Base-by-base conservation (phyloP, 805 yeast species). In the Myxozyma kluyveri region DNA sequence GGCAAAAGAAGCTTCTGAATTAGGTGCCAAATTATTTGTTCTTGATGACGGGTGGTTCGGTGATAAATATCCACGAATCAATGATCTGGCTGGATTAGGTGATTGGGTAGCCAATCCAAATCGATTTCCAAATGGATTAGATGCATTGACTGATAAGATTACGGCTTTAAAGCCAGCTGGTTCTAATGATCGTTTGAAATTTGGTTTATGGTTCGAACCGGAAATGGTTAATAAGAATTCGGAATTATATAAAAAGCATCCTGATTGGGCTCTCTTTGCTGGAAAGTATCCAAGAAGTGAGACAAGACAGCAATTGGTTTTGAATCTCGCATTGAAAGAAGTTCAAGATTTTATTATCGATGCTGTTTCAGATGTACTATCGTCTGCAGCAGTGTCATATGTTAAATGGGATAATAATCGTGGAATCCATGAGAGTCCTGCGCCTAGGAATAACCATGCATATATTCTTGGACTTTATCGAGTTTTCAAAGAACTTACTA, bases 41-140 rank as follows among this genome's bases (percentile, higher is more conserved):
- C 4, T 41, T 32, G 45, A 41, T 22, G 45, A 41, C 29, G 45
- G 45, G 19, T 41, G 45, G 45, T 41, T 41, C 17, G 45, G 45
- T 7, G 35, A 22, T 35, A 27, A 41, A 24, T 23, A 41, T 27
- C 45, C 45, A 7, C 45, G 45, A 9, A 24, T 41, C 12, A 22
- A 21, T 21, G 41, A 21, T 21, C 4, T 4, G 4, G 45, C 45
- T 14, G 45, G 45, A 18, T 19, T 41, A 5, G 45, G 45, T 4
- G 45, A 41, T 19, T 41, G 45, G 45, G 35, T 7, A 4, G 42
- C n/a, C 10, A 23, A 41, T 41, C 45, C 19, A 22, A n/a, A 24
- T 12, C 12, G 35, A 18, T 41, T 41, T 27, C 42, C 42, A 24
- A 5, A 38, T 38, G 42, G 42, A 38, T 18, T 38, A 10, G 22